Conservation (phyloP, 192 early-diverging fungal species). For the Backusella tarrabulga region DNA sequence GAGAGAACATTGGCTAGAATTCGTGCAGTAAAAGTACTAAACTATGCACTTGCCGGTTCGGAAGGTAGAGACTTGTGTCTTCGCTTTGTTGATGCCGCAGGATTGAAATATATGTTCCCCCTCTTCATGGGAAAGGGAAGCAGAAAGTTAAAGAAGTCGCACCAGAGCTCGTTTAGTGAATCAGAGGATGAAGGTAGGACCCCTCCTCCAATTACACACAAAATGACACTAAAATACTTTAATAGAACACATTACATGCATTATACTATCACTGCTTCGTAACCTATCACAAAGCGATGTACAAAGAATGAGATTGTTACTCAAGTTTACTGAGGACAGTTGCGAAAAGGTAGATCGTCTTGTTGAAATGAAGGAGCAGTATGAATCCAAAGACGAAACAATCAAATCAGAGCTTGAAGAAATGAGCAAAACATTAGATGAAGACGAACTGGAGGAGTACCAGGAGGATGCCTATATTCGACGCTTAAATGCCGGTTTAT, state of each 20-base stretch:
- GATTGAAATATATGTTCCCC: conserved; percentile 84
- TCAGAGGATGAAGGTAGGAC: conserved; percentile 71
- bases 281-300: conserved; percentile 58
- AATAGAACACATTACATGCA: conserved; percentile 83
- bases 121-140: conserved; percentile 83
- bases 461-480: conserved; percentile 65
- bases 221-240: not conserved
- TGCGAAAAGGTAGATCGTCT: conserved; percentile 83
- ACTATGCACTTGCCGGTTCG: conserved; percentile 67
- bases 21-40: conserved; percentile 83
- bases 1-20: conserved; percentile 80
- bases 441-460: conserved; percentile 58
- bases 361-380: conserved; percentile 71
- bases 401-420: conserved; percentile 57
- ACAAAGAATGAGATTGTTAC: conserved; percentile 66
- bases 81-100: conserved; percentile 78
- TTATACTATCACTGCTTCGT: conserved; percentile 78
- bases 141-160: conserved; percentile 74
- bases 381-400: conserved; percentile 57
- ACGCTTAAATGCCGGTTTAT: conserved; percentile 78
- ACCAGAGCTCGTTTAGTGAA: conserved; percentile 70
- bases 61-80: conserved; percentile 52
- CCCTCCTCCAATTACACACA: not conserved
- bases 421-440: conserved; percentile 42
- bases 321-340: conserved; percentile 82